Percentiles rank a stretch among this genome's conserved stretches.
Conservation (phyloP, 2,329 filamentous ascomycete genomes). For the Penicillium sp. region DNA sequence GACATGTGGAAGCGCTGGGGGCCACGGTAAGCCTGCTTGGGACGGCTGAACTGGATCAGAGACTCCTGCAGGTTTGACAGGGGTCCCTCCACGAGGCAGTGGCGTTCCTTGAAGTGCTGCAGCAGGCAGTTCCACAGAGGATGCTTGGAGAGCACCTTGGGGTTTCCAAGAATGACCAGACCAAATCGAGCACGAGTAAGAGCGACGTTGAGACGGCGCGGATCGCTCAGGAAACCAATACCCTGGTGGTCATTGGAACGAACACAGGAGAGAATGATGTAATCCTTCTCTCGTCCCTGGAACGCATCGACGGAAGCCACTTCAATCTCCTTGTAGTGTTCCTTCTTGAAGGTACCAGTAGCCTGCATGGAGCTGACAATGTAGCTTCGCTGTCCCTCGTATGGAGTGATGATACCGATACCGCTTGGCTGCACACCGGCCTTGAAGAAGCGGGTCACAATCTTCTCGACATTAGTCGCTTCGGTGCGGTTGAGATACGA, state of each 20-base stretch:
- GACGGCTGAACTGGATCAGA: slow-evolving; percentile 90
- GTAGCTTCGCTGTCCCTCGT: slow-evolving; percentile 97
- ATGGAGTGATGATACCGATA: slow-evolving; percentile 98
- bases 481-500: slow-evolving; percentile 98
- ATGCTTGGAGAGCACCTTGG: slow-evolving; percentile 96
- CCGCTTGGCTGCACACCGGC: slow-evolving; percentile 91
- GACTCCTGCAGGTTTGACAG: slow-evolving; percentile 95
- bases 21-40: slow-evolving; percentile 87
- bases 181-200: slow-evolving; percentile 97
- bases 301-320: slow-evolving; percentile 98
- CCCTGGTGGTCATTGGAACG: slow-evolving; percentile 99
- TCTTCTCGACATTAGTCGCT: slow-evolving; percentile 96
- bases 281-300: slow-evolving; percentile 98
- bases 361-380: slow-evolving; percentile 99
- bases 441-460: slow-evolving; percentile 98
- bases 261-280: slow-evolving; percentile 96
- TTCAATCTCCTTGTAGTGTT: slow-evolving; percentile 97
- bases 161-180: slow-evolving; percentile 94
- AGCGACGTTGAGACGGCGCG: slow-evolving; percentile 94
- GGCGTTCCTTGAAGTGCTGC: slow-evolving; percentile 94
- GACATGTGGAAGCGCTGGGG: slow-evolving; percentile 87
- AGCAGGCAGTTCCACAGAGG: slow-evolving; percentile 96
- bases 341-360: slow-evolving; percentile 96
- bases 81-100: slow-evolving; percentile 94
- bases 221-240: slow-evolving; percentile 97